Evolutionary conservation across 2,329 filamentous ascomycete species (phyloP).

Genomic region (Epichloe elymi): DNA sequence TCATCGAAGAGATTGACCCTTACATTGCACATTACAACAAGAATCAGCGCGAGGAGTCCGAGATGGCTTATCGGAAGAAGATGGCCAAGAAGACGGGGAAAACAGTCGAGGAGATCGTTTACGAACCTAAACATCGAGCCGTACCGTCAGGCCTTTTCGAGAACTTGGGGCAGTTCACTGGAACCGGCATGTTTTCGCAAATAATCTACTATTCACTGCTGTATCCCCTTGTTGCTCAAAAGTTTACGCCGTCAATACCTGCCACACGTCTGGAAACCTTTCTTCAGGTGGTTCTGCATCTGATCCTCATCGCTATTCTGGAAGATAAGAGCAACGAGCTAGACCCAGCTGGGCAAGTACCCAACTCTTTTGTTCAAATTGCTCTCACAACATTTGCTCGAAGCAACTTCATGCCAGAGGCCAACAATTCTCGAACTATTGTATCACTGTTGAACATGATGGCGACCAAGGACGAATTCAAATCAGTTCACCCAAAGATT

Average conservation of each 20-base stretch:
- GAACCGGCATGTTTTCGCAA: slow-evolving; percentile 75
- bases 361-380: slow-evolving; percentile 58
- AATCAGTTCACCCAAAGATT: slow-evolving; percentile 74
- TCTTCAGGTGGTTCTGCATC: slow-evolving; percentile 78
- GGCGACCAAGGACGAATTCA: slow-evolving; percentile 58
- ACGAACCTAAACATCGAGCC: slow-evolving; percentile 69
- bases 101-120: slow-evolving; percentile 70
- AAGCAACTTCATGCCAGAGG: slow-evolving; percentile 46
- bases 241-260: slow-evolving; percentile 61
- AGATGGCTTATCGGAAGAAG: slow-evolving; percentile 75
- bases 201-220: slow-evolving; percentile 79
- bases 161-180: slow-evolving; percentile 65
- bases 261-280: slow-evolving; percentile 80
- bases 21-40: slow-evolving; percentile 95
- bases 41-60: slow-evolving; percentile 92
- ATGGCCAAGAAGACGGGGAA: slow-evolving; percentile 81
- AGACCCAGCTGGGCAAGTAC: slow-evolving; percentile 30
- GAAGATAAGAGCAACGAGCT: slow-evolving; percentile 59
- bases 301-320: slow-evolving; percentile 71
- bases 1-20: slow-evolving; percentile 79
- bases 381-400: slow-evolving; percentile 52
- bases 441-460: slow-evolving; percentile 50
- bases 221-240: slow-evolving; percentile 60
- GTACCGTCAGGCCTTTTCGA: slow-evolving; percentile 69
- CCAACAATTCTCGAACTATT: slow-evolving; percentile 46